phyloP scores from a whole-genome alignment of 2,329 filamentous ascomycete genomes.

The Aspergillus sclerotialis region DNA sequence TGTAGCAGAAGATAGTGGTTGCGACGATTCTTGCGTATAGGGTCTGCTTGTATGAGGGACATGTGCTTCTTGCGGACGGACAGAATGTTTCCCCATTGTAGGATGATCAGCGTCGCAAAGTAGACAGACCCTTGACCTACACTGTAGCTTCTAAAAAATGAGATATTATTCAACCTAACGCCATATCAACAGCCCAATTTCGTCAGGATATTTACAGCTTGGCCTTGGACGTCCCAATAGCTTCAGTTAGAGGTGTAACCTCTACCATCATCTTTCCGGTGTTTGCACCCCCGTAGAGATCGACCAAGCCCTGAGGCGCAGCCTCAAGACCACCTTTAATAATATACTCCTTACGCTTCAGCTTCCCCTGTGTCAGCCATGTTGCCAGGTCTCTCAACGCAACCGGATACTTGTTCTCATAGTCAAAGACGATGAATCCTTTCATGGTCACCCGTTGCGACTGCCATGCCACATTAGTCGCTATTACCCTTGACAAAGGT shows the following conservation, averaged over 20 bases:
- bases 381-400: constrained; percentile 56
- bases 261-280: constrained; percentile 57
- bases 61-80: constrained; percentile 46
- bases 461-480: constrained; percentile 10
- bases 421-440: constrained; percentile 71
- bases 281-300: constrained; percentile 63
- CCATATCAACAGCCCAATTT: constrained; percentile 24
- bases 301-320: constrained; percentile 57
- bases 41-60: constrained; percentile 47
- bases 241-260: constrained; percentile 30
- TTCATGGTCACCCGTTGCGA: constrained; percentile 47
- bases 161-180: too few species aligned
- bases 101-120: constrained; percentile 48
- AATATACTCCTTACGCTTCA: constrained; percentile 66
- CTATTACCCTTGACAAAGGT: too few species aligned
- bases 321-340: constrained; percentile 60
- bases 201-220: constrained; percentile 34
- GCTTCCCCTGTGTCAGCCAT: constrained; percentile 66
- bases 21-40: constrained; percentile 39
- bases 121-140: constrained; percentile 48
- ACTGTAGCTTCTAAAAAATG: too few species aligned
- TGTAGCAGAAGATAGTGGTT: constrained; percentile 46
- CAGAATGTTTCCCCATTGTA: constrained; percentile 50
- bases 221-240: constrained; percentile 24
- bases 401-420: constrained; percentile 47